phyloP scores from a whole-genome alignment of 345 rosid species.

The Odontarrhena argentea region DNA sequence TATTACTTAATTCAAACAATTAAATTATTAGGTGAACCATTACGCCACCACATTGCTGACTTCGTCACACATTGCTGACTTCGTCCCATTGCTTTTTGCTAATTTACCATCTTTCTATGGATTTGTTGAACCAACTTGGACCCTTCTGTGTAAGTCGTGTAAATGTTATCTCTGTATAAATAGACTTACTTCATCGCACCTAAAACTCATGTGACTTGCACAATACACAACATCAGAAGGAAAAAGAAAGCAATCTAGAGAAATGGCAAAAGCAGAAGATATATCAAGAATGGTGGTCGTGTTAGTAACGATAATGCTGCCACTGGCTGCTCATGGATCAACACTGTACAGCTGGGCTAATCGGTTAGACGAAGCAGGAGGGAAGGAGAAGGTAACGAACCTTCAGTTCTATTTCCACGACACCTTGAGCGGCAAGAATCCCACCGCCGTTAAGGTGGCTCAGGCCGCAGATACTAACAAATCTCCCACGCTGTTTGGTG shows the following conservation, averaged over 20 bases:
- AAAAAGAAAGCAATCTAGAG: background rate
- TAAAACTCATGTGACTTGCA: slow-evolving; percentile 3
- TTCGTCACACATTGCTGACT: background rate
- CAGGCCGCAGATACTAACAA: slow-evolving; percentile 40
- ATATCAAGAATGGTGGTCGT: slow-evolving; percentile 21
- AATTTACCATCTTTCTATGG: background rate
- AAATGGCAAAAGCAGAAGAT: slow-evolving; percentile 29
- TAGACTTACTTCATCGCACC: background rate
- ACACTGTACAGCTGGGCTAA: slow-evolving; percentile 42
- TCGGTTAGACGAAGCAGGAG: slow-evolving; percentile 27
- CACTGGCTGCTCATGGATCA: slow-evolving; percentile 37
- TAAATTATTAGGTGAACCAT: slow-evolving; percentile 38
- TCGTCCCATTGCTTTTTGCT: background rate
- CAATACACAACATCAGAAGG: background rate
- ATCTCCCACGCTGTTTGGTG: slow-evolving; percentile 58
- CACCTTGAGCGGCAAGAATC: slow-evolving; percentile 55
- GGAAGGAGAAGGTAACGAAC: slow-evolving; percentile 49
- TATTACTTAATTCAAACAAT: slow-evolving; percentile 3
- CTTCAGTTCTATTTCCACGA: slow-evolving; percentile 81
- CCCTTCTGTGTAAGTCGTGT: background rate
- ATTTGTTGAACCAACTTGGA: slow-evolving; percentile 37
- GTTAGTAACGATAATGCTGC: slow-evolving; percentile 23
- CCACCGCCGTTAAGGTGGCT: slow-evolving; percentile 58
- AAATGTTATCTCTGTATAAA: slow-evolving; percentile 3
- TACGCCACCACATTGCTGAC: slow-evolving; percentile 31